A percentile compares a stretch with the other conserved stretches of the same genome.
Conservation (phyloP, 176 grass and related monocot species). For the Cenchrus purpureus region DNA sequence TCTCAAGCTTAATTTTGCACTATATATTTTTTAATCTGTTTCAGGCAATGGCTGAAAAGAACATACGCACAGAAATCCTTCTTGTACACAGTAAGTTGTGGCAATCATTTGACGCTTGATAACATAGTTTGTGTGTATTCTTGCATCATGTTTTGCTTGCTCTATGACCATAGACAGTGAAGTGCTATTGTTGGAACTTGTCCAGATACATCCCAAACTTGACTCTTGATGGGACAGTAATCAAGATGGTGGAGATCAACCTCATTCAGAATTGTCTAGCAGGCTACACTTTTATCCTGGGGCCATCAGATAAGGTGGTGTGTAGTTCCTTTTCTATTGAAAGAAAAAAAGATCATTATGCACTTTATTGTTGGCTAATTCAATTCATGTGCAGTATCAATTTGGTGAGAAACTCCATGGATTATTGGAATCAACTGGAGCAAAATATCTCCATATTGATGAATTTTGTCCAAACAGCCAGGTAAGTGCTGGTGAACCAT, state of each 20-base stretch:
- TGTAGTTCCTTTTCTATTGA: slow-evolving; percentile 21
- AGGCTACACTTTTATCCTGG: slow-evolving; percentile 80
- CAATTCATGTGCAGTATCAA: slow-evolving; percentile 70
- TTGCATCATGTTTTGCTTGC: slow-evolving; percentile 16
- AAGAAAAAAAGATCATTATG: slow-evolving; percentile 9
- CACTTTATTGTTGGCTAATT: slow-evolving; percentile 14
- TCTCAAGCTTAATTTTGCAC: slow-evolving; percentile 29
- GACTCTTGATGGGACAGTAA: slow-evolving; percentile 60
- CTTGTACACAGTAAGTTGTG: slow-evolving; percentile 75
- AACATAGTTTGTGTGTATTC: slow-evolving; percentile 37
- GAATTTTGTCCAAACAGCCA: slow-evolving; percentile 86
- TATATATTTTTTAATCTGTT: slow-evolving; percentile 19
- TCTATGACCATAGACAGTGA: slow-evolving; percentile 32
- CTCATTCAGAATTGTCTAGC: slow-evolving; percentile 62
- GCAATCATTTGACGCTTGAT: slow-evolving; percentile 24
- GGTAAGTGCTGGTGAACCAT: slow-evolving; percentile 49
- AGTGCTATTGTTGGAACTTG: slow-evolving; percentile 34
- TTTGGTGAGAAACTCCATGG: slow-evolving; percentile 79
- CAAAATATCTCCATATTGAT: slow-evolving; percentile 66
- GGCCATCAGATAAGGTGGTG: slow-evolving; percentile 68
- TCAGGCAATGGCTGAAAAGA: slow-evolving; percentile 73
- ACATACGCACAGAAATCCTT: slow-evolving; percentile 71
- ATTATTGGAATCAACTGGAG: slow-evolving; percentile 68
- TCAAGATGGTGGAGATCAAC: slow-evolving; percentile 70
- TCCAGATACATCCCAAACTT: slow-evolving; percentile 78